phyloP scores from a whole-genome alignment of 495 filamentous ascomycete species.

The Aspergillus wentii region DNA sequence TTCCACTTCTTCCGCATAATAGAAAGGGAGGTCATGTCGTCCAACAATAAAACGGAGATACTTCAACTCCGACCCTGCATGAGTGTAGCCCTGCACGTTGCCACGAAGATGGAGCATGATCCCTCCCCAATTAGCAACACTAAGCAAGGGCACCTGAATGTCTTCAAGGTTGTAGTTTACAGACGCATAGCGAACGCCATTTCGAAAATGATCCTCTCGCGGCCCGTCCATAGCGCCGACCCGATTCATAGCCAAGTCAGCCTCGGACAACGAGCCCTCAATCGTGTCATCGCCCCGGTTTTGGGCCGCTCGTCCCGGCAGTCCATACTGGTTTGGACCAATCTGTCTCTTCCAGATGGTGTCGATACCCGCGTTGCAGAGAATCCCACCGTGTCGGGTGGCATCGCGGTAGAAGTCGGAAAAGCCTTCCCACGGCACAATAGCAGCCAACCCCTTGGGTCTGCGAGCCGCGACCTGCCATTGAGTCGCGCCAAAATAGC shows the following conservation, averaged over 20 bases:
- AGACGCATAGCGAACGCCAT: conserved; percentile 60
- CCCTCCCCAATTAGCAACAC: conserved; percentile 63
- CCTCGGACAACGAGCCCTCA: conserved; percentile 54
- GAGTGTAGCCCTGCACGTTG: conserved; percentile 57
- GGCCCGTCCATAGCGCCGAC: too few species aligned
- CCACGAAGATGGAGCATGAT: conserved; percentile 59
- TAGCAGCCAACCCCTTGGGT: conserved; percentile 54
- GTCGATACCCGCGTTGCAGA: conserved; percentile 57
- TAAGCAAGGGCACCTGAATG: conserved; percentile 57
- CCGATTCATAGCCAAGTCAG: conserved; percentile 57
- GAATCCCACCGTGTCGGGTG: conserved; percentile 60
- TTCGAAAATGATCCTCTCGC: conserved; percentile 49
- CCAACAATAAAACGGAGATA: conserved; percentile 64
- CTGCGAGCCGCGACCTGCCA: conserved; percentile 59
- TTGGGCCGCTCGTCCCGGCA: conserved; percentile 26
- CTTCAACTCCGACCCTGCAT: conserved; percentile 57
- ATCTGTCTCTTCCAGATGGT: conserved; percentile 67
- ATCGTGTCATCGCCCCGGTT: conserved; percentile 51
- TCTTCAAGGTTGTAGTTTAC: too few species aligned
- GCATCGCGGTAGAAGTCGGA: conserved; percentile 61
- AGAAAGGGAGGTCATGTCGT: conserved; percentile 68
- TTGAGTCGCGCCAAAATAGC: conserved; percentile 59
- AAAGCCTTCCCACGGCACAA: conserved; percentile 68
- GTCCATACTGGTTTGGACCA: conserved; percentile 57
- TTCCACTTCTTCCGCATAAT: conserved; percentile 60